These are phyloP conservation scores for Mortierella sp. DNA, from an alignment of 371 early-diverging fungal species.

Conservation along the genomic window DNA sequence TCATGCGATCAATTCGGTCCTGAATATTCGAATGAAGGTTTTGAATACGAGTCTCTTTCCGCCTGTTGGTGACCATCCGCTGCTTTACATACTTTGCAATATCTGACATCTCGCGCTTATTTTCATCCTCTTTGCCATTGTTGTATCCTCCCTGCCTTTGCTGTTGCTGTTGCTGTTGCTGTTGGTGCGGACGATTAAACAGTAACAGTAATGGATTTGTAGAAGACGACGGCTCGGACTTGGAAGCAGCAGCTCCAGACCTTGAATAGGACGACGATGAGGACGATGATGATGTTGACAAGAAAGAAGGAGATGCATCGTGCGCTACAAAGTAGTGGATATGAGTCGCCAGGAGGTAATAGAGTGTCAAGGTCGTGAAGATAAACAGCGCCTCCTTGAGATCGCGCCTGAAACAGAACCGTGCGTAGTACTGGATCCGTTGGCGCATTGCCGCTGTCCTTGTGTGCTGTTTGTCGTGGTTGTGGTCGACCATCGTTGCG, in stretches of 20 bases:
- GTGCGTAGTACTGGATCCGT: background rate
- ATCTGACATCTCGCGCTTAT: background rate
- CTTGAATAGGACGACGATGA: background rate
- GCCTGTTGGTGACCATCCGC: background rate
- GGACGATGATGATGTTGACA: background rate
- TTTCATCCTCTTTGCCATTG: background rate
- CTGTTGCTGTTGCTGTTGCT: background rate
- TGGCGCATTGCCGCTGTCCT: background rate
- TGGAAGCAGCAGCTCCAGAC: background rate
- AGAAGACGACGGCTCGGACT: too few relatives aligned
- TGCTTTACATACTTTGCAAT: background rate
- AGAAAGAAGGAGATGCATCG: background rate
- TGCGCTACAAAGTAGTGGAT: background rate
- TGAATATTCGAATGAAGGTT: background rate
- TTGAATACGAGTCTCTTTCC: background rate
- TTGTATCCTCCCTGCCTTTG: background rate
- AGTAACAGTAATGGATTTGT: too few relatives aligned
- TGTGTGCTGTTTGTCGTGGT: background rate
- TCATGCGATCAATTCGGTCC: background rate
- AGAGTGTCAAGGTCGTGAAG: background rate
- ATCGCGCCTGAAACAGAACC: background rate
- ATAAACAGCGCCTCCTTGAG: background rate
- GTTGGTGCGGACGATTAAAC: background rate
- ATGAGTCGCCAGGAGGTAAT: background rate
- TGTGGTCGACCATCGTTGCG: background rate